Conservation (phyloP, 805 yeast genomes). For the Wickerhamiella azymoides region DNA sequence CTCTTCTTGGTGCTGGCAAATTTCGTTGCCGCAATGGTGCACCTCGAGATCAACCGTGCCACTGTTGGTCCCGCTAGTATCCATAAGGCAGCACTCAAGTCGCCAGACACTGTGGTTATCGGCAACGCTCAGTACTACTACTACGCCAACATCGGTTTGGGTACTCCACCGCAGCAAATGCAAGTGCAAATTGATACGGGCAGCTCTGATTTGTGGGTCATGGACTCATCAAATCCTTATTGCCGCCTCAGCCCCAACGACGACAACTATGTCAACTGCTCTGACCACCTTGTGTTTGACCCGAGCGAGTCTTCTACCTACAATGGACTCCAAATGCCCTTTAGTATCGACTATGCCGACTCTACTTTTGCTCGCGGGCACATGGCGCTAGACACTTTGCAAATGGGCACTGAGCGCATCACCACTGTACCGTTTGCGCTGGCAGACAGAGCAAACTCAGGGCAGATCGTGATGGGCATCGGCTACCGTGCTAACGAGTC, state of each 20-base stretch:
- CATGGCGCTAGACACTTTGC: constrained; percentile 49
- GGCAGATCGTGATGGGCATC: constrained; percentile 37
- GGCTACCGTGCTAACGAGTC: constrained; percentile 26
- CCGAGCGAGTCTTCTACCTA: constrained; percentile 17
- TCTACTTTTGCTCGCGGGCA: constrained; percentile 39
- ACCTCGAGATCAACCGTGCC: not conserved
- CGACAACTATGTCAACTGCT: constrained; percentile 13
- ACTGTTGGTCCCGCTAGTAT: not conserved
- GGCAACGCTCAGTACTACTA: constrained; percentile 13
- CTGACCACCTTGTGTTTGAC: constrained; percentile 17
- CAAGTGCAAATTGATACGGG: constrained; percentile 59
- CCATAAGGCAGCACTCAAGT: not conserved
- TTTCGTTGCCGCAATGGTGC: not conserved
- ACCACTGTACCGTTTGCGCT: constrained; percentile 57
- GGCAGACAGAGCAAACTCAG: constrained; percentile 50
- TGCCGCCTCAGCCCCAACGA: constrained; percentile 12
- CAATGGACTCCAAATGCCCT: constrained; percentile 11
- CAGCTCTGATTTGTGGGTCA: constrained; percentile 60
- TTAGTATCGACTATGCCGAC: constrained; percentile 30
- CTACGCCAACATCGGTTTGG: constrained; percentile 29
- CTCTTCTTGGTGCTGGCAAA: not conserved
- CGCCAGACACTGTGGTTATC: constrained; percentile 2
- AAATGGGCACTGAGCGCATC: constrained; percentile 36
- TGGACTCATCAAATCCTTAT: constrained; percentile 34
- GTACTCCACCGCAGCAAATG: constrained; percentile 43